phyloP scores from a whole-genome alignment of 2,329 filamentous ascomycete species.

The Cytospora chrysosperma region DNA sequence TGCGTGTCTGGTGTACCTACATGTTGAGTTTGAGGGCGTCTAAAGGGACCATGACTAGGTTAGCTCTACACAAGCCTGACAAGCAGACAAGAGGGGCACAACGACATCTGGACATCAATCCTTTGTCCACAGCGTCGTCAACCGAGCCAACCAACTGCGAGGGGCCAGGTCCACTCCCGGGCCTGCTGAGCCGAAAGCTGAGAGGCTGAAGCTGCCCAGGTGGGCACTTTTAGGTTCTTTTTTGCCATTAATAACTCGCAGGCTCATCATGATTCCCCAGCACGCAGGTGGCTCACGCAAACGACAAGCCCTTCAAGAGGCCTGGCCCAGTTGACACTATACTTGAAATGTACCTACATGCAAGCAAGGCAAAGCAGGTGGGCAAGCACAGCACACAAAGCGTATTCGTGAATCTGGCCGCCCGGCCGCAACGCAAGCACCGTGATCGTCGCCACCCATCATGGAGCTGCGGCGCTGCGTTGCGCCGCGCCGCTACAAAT shows the following conservation, averaged over 20 bases:
- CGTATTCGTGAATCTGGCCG: slow-evolving; percentile 12
- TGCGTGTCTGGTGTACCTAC: no score
- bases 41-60: slow-evolving; percentile 17
- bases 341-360: slow-evolving; percentile 10
- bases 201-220: slow-evolving; percentile 17
- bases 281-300: slow-evolving; percentile 19
- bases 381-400: slow-evolving; percentile 1
- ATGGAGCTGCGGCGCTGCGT: slow-evolving; percentile 13
- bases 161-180: slow-evolving; percentile 9
- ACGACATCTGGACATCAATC: slow-evolving; percentile 11
- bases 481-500: slow-evolving; percentile 12
- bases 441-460: slow-evolving; percentile 19
- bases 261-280: slow-evolving; percentile 10
- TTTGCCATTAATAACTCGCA: slow-evolving; percentile 17
- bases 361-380: slow-evolving; percentile 5
- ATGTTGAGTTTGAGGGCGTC: slow-evolving; percentile 21
- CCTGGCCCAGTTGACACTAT: slow-evolving; percentile 3
- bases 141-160: slow-evolving; percentile 17
- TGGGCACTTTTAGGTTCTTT: not conserved
- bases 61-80: slow-evolving; percentile 18
- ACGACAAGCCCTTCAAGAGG: not conserved
- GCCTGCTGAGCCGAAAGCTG: slow-evolving; percentile 19
- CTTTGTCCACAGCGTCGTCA: slow-evolving; percentile 14
- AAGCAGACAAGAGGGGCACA: slow-evolving; percentile 8
- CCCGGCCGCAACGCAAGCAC: slow-evolving; percentile 17